Evolutionary conservation across 2,329 filamentous ascomycete species (phyloP), one percentile per base, ranked within the genome.

Genomic region (Septoria linicola): DNA sequence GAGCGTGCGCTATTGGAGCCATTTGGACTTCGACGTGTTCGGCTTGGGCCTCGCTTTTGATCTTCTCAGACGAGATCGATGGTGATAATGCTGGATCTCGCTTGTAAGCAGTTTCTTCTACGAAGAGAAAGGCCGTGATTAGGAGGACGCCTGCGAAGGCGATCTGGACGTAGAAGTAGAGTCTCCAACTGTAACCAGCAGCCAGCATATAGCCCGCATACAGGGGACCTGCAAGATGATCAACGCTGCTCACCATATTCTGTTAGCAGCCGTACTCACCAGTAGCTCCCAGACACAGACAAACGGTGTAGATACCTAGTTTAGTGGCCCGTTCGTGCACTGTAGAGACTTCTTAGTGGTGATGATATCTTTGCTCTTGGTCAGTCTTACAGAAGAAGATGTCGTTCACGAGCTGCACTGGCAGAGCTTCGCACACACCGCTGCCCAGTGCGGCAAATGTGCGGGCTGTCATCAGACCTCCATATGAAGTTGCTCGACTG

Each of bases 201-300:
- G 75, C 73, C 5, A 83, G 74, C 80, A 83, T 83, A 63, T 82
- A 83, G 10, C 80, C 79, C 1, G 80, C 79, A 41, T 79, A 81
- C 1, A 83, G 68, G 0, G 80, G 79, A 1, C 79, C 23, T 27
- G n/a, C n/a, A 27, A 27, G 23, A 10, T 27, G 10, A 10, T 27
- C 23, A 27, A 5, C 10, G 23, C 23, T 5, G 23, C 23, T 5
- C 23, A 5, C 23, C 23, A 27, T 27, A 10, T 10, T 5, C 5
- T 10, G 10, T 5, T 10, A 5, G 23, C 23, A 27, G 23, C 5
- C 23, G 23, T 27, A 27, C 23, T 27, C 23, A 27, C 23, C 79
- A 0, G 77, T 78, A 0, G 78, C 70, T 3, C 79, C 80, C 8
- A 81, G 72, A 58, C 79, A 82, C 35, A 83, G 73, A 42, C 74